These are phyloP conservation scores for Cyclotella choctawhatcheeana DNA, from an alignment of 108 stramenopile species.

Conservation along the genomic window DNA sequence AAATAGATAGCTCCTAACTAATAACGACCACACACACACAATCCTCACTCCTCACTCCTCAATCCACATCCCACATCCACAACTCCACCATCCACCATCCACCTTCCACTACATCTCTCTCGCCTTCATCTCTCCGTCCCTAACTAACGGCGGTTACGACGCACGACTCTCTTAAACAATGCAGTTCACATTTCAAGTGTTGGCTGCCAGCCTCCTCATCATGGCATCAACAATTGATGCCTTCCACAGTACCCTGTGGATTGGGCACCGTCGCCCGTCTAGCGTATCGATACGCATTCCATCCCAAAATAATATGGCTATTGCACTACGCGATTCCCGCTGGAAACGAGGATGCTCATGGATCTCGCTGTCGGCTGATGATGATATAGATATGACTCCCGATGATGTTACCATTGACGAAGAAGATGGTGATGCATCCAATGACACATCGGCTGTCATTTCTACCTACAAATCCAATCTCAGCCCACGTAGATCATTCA, in stretches of 20 bases:
- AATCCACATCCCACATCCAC: too few species aligned
- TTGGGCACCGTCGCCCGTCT: neutral
- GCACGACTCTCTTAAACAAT: too few species aligned
- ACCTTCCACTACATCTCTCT: too few species aligned
- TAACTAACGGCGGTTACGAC: too few species aligned
- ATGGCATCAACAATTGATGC: neutral
- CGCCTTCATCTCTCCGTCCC: too few species aligned
- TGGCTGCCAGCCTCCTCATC: neutral
- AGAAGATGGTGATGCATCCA: neutral
- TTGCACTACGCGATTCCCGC: too few species aligned
- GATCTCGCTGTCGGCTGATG: neutral
- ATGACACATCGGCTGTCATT: neutral
- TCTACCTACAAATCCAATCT: conserved; percentile 14
- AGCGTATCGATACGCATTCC: neutral
- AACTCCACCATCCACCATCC: too few species aligned
- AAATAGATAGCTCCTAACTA: too few species aligned
- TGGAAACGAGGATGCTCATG: neutral
- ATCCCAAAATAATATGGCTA: neutral
- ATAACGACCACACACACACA: too few species aligned
- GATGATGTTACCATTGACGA: neutral
- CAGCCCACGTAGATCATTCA: neutral
- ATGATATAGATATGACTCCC: neutral
- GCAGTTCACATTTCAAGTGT: neutral
- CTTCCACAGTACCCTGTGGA: neutral
- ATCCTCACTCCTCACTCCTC: too few species aligned